These are phyloP conservation scores for Hemisphaericaspora subhashii DNA, from an alignment of 1,139 yeast genomes.

Conservation along the genomic window DNA sequence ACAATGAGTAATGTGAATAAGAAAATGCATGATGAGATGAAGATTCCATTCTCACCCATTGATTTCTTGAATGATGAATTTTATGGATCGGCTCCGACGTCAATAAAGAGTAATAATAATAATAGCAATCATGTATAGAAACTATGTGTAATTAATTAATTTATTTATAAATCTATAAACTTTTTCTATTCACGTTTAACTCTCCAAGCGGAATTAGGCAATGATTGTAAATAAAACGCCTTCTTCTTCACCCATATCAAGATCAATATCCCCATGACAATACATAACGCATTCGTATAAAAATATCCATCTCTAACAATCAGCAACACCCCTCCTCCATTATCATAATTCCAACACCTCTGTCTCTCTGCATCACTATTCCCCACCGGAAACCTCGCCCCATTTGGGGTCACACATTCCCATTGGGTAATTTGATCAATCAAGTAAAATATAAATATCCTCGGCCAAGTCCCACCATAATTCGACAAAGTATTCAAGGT, in stretches of 20 bases:
- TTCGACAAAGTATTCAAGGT: slow-evolving; percentile 88
- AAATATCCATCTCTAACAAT: slow-evolving; percentile 79
- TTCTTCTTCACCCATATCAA: slow-evolving; percentile 71
- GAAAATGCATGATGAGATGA: slow-evolving; percentile 36
- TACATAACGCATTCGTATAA: slow-evolving; percentile 71
- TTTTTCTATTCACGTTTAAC: slow-evolving; percentile 25
- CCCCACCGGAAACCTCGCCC: slow-evolving; percentile 15
- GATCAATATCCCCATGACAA: slow-evolving; percentile 62
- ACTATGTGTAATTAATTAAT: background rate
- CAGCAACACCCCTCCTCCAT: slow-evolving; percentile 58
- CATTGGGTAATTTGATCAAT: slow-evolving; percentile 78
- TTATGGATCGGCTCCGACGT: background rate
- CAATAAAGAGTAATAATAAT: background rate
- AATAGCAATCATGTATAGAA: background rate
- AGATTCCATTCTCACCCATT: slow-evolving; percentile 44
- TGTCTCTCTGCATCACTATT: slow-evolving; percentile 39
- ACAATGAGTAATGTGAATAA: slow-evolving; percentile 39
- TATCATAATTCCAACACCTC: slow-evolving; percentile 47
- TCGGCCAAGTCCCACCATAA: slow-evolving; percentile 98
- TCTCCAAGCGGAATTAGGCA: slow-evolving; percentile 73
- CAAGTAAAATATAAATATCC: slow-evolving; percentile 69
- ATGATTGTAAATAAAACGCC: slow-evolving; percentile 54
- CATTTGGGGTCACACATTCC: slow-evolving; percentile 39
- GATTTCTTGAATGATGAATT: slow-evolving; percentile 39
- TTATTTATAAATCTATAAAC: background rate